Evolutionary conservation across 2,329 filamentous ascomycete species (phyloP), one percentile per base, ranked within the genome.

Genomic region (Trichoderma harzianum): DNA sequence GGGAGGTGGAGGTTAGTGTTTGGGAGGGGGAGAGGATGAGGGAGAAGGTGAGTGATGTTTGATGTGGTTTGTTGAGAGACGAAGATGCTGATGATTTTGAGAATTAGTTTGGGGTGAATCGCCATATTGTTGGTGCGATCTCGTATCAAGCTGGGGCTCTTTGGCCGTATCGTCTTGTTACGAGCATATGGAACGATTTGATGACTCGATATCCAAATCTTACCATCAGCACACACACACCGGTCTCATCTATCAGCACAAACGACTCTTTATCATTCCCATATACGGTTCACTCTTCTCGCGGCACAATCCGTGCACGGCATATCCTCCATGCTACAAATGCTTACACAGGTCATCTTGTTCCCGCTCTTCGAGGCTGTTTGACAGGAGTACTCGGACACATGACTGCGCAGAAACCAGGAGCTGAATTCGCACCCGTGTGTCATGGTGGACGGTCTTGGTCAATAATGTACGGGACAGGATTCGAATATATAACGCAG

Each of bases 321-420:
- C 84, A 90, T 67, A 80, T 91, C 1, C 81, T 90, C 3, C 86
- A 91, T 73, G 86, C 86, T 8, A 90, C 87, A 1, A 90, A 91
- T 73, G 87, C 81, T 6, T 86, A 86, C 73, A 82, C 85, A 0
- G 78, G 83, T 0, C 83, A 88, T 65, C 83, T 90, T 1, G 75
- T 90, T 3, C 86, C 88, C 0, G 82, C 80, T 0, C 79, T 89
- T 1, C 79, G 82, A 3, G 82, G 82, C 10, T 83, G 82, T 55
- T 76, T 87, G n/a, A 82, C 84, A 0, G 82, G 85, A 0, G 72
- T 83, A 0, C 78, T 85, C 3, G 85, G 80, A 5, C 84, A 86
- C 70, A 88, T 88, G 86, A 83, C 84, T 0, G 84, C 85, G 0
- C 86, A 88, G 74, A 76, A 78, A 1, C 83, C 86, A 1, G 83